Evolutionary conservation across 257 asterid genomes (phyloP).

Genomic region (Coffea eugenioides): DNA sequence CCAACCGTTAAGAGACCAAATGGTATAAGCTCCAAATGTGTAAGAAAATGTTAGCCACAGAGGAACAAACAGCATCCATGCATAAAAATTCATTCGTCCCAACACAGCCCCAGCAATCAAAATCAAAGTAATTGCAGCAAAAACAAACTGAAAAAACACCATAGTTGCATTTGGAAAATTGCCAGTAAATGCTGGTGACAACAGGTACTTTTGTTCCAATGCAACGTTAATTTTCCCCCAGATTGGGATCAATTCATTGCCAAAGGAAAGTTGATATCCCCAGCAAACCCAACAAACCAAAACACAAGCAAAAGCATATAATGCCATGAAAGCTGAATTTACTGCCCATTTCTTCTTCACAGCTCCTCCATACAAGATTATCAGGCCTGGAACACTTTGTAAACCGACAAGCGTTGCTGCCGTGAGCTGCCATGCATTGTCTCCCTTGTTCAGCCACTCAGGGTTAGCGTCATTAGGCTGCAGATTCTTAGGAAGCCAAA

Average conservation of each 20-base stretch:
- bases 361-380: slow-evolving; percentile 61
- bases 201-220: slow-evolving; percentile 43
- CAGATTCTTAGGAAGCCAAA: slow-evolving; percentile 35
- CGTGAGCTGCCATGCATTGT: slow-evolving; percentile 70
- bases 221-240: slow-evolving; percentile 57
- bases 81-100: slow-evolving; percentile 67
- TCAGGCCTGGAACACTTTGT: slow-evolving; percentile 66
- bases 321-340: slow-evolving; percentile 73
- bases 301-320: slow-evolving; percentile 66
- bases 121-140: slow-evolving; percentile 65
- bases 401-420: slow-evolving; percentile 63
- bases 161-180: slow-evolving; percentile 60
- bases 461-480: slow-evolving; percentile 34
- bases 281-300: slow-evolving; percentile 69
- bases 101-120: slow-evolving; percentile 63
- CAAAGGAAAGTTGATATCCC: slow-evolving; percentile 59
- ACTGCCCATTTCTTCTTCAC: slow-evolving; percentile 79
- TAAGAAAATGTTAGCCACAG: slow-evolving; percentile 71
- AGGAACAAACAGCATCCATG: slow-evolving; percentile 76
- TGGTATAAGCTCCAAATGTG: slow-evolving; percentile 60
- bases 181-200: slow-evolving; percentile 41
- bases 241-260: slow-evolving; percentile 45
- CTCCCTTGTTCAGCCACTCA: slow-evolving; percentile 59
- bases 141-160: slow-evolving; percentile 69
- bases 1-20: slow-evolving; percentile 62